Evolutionary conservation across 306 rosid genomes (phyloP), one percentile per base, ranked within the genome.

Genomic region (Morella rubra): DNA sequence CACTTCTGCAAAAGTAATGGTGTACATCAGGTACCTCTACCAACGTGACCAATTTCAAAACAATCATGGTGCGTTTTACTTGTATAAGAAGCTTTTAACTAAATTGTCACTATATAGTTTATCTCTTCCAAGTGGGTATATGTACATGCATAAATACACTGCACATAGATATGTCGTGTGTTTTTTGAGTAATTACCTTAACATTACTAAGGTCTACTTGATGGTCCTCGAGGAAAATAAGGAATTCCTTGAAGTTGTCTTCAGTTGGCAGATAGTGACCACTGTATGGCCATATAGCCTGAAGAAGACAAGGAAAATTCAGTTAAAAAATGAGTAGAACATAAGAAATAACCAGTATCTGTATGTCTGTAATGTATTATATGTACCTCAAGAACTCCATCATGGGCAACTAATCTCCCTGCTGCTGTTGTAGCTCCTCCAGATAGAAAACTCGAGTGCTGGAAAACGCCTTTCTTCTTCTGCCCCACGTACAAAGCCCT

Each of bases 231-330:
- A 84, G 84, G 81, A 87, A 87, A 62, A 73, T 72, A 46, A 80
- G 68, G 72, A 87, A 84, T 56, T 82, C 86, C 60, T 72, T 84
- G 80, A 84, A 84, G 69, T 82, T 87, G 80, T 87, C 85, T 72
- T 75, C 81, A 0, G 90, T 87, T 79, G 88, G 90, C 67, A 87
- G 85, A 52, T 84, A 87, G 78, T 82, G 88, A 41, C 90, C 88
- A 75, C 86, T 84, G 85, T 84, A 87, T 44, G 88, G 86, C 85
- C 88, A 87, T 70, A 87, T 84, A 60, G 86, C 88, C 90, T 87
- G 44, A 50, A 44, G 73, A 62, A 79, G 58, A 72, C 19, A 14
- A 0, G 69, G 12, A 22, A 56, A 79, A 18, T 58, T 64, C 18
- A 68, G 19, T 71, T 54, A 16, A 4, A 41, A 65, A 41, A 41